Base-by-base conservation (phyloP, 768 basidiomycete genomes). In the Cantharellus cinnabarinus region DNA sequence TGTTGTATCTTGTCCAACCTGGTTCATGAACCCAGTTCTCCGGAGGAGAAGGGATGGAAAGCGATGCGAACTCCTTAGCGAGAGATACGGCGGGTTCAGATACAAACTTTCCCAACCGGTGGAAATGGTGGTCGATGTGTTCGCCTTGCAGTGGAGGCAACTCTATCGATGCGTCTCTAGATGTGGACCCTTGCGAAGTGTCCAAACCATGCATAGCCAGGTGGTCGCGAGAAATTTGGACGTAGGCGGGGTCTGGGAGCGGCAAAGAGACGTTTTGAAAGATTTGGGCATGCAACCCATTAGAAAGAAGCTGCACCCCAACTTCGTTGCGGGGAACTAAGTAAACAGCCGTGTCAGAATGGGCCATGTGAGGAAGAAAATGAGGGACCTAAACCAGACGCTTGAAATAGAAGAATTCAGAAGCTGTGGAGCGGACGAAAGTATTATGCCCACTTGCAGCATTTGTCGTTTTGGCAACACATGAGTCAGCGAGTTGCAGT, bases 251-350 rank as follows among this genome's bases (percentile, higher is more conserved):
- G 0, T 79, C 73, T 14, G 89, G 83, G 1, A 76, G 61, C 2
- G 81, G 82, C 59, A 86, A 82, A 4, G 78, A 73, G 53, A 74
- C 70, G 65, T 82, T 77, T 60, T 75, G 78, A 70, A 97, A 95
- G 60, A 94, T 77, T 66, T 95, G 93, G 3, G 72, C 67, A 68
- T 91, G 90, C 4, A 95, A 71, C n/a, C 73, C 72, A 4, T 79
- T 77, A 14, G 90, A 86, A 58, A 98, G 79, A 59, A 95, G 79
- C 67, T 98, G 93, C 4, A 97, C 91, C n/a, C 93, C 93, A 48
- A 90, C 75, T 61, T 84, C 79, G 67, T 95, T 97, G 10, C 52
- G 52, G 29, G 44, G 29, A 29, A 48, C 44, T 48, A 48, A 10
- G 44, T 10, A 48, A 48, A 29, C 29, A 10, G 44, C 44, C 1